These are phyloP conservation scores for Aspergillus quadricinctus DNA, from an alignment of 2,329 filamentous ascomycete species.

Conservation along the genomic window DNA sequence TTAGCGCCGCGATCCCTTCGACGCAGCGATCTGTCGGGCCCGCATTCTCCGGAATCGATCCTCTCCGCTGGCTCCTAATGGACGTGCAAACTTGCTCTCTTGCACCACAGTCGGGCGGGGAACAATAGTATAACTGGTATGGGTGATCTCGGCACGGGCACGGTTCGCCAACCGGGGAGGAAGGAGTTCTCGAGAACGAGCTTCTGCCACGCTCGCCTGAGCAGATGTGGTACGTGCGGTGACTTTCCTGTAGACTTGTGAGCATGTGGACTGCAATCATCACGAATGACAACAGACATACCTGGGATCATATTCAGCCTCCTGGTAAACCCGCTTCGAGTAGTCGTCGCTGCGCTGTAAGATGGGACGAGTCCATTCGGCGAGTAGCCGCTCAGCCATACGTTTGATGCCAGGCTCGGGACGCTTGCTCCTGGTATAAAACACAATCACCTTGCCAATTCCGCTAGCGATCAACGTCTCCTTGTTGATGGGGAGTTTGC, in stretches of 20 bases:
- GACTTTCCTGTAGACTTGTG: constrained; percentile 30
- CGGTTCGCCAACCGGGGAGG: constrained; percentile 53
- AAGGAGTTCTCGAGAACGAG: constrained; percentile 50
- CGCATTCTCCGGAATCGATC: constrained; percentile 48
- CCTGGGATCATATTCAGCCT: constrained; percentile 57
- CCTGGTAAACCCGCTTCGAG: constrained; percentile 68
- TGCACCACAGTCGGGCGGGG: constrained; percentile 53
- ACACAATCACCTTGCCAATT: constrained; percentile 92
- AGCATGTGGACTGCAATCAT: constrained; percentile 2
- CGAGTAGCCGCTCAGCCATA: constrained; percentile 84
- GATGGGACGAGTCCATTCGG: constrained; percentile 93
- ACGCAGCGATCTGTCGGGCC: constrained; percentile 42
- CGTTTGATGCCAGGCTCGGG: constrained; percentile 86
- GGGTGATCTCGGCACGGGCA: constrained; percentile 55
- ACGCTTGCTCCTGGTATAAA: constrained; percentile 93
- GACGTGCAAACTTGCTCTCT: constrained; percentile 44
- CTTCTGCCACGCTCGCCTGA: constrained; percentile 44
- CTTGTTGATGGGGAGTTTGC: constrained; percentile 80
- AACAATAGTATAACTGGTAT: constrained; percentile 59
- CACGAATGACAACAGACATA: constrained; percentile 19
- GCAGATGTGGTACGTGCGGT: constrained; percentile 30
- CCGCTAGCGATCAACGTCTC: constrained; percentile 85
- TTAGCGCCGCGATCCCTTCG: constrained; percentile 38
- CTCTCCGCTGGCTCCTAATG: constrained; percentile 44
- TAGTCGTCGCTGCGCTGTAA: constrained; percentile 92